A percentile compares a stretch with the other conserved stretches of the same genome.
phyloP scores from a whole-genome alignment of 202 grass and related monocot genomes.

The Hordeum pubiflorum region DNA sequence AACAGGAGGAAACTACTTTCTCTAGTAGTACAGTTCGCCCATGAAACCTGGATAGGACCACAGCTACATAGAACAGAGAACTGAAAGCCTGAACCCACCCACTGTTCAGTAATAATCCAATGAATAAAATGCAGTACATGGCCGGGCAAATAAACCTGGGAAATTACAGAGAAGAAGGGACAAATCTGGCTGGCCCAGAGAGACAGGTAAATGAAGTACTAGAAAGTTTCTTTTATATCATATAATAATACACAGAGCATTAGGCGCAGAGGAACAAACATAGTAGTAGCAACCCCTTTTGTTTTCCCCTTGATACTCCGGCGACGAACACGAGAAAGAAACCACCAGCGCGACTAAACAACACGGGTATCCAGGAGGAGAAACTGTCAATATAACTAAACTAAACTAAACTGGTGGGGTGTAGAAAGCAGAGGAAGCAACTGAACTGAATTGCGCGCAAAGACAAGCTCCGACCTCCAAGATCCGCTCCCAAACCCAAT shows the following conservation, averaged over 20 bases:
- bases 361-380: background rate
- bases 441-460: background rate
- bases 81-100: background rate
- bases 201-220: background rate
- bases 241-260: background rate
- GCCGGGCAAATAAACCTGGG: background rate
- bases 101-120: background rate
- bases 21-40: background rate
- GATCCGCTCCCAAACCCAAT: background rate
- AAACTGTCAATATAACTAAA: background rate
- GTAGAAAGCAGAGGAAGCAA: background rate
- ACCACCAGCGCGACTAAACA: background rate
- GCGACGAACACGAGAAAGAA: constrained; percentile 4
- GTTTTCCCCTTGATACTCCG: background rate
- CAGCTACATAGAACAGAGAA: background rate
- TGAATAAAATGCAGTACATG: background rate
- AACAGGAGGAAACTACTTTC: background rate
- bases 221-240: too few species aligned
- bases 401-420: background rate
- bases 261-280: background rate
- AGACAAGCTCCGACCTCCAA: background rate
- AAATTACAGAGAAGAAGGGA: background rate
- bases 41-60: background rate
- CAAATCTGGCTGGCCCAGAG: background rate
- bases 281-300: background rate